Base-by-base conservation (phyloP, 75 land plant species). In the Chamaecyparis obtusa region DNA sequence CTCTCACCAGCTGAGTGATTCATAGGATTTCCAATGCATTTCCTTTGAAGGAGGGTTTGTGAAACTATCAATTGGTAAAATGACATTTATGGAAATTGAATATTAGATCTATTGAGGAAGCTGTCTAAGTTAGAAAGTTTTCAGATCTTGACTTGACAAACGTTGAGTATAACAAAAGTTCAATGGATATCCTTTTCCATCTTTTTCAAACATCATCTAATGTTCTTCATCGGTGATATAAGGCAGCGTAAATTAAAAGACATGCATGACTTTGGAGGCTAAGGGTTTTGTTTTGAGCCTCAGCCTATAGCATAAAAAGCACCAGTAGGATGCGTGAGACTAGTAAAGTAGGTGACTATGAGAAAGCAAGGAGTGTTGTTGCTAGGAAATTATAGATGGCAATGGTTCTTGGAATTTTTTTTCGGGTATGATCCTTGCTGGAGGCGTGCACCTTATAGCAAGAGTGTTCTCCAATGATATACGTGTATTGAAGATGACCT, bases 1-100 rank as follows among this genome's bases (percentile, higher is more conserved):
- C 93, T 39, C 92, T 98, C 90, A 96, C 98, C 41, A 90, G 97
- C 36, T 93, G 96, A 87, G 90, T 98, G 55, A 89, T 96, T 86
- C 95, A 17, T 51, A n/a, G n/a, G n/a, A n/a, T n/a, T n/a, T n/a
- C n/a, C n/a, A n/a, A n/a, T n/a, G n/a, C n/a, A n/a, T n/a, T n/a
- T n/a, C n/a, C n/a, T n/a, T n/a, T n/a, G n/a, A n/a, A n/a, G n/a
- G n/a, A n/a, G n/a, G n/a, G n/a, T n/a, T n/a, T n/a, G n/a, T n/a
- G n/a, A n/a, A n/a, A n/a, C n/a, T n/a, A n/a, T n/a, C n/a, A n/a
- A n/a, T n/a, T n/a, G n/a, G n/a, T n/a, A n/a, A n/a, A n/a, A n/a
- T n/a, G n/a, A n/a, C n/a, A n/a, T n/a, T n/a, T n/a, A n/a, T n/a
- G n/a, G n/a, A n/a, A n/a, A n/a, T n/a, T n/a, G n/a, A n/a, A n/a